A percentile compares a stretch with the other conserved stretches of the same genome.
phyloP scores from a whole-genome alignment of 352 stramenopile species.

The Plasmopara halstedii region DNA sequence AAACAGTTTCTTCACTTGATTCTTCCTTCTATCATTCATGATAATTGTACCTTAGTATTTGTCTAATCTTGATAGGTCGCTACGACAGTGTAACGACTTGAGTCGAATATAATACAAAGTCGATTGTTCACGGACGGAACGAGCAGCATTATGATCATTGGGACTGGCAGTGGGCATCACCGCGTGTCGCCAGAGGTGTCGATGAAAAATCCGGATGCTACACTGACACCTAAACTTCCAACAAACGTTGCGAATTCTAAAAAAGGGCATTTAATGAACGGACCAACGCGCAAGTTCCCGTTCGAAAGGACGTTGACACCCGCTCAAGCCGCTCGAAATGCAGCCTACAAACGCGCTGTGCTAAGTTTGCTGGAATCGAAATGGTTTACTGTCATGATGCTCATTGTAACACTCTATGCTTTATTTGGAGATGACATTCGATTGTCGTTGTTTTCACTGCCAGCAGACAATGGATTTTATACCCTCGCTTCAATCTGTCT shows the following conservation, averaged over 20 bases:
- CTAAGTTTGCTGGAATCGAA: slow-evolving; percentile 62
- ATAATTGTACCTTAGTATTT: too few species aligned
- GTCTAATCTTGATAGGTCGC: slow-evolving; percentile 6
- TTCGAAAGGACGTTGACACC: slow-evolving; percentile 10
- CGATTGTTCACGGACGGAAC: neutral
- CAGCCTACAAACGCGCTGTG: slow-evolving; percentile 31
- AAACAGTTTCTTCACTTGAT: too few species aligned
- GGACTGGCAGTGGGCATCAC: slow-evolving; percentile 28
- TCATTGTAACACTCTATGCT: slow-evolving; percentile 87
- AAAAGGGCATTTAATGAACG: slow-evolving; percentile 8
- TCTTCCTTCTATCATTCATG: neutral
- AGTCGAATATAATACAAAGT: neutral
- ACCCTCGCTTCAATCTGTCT: slow-evolving; percentile 82
- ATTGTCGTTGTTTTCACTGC: slow-evolving; percentile 60
- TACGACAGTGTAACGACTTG: slow-evolving; percentile 9
- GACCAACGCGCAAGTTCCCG: slow-evolving; percentile 8
- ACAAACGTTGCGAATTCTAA: slow-evolving; percentile 32
- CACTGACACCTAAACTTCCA: slow-evolving; percentile 54
- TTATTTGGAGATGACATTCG: slow-evolving; percentile 90
- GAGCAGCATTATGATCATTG: slow-evolving; percentile 9
- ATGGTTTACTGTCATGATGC: slow-evolving; percentile 77
- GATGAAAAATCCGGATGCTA: slow-evolving; percentile 49
- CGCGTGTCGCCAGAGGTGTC: slow-evolving; percentile 69
- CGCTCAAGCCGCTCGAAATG: slow-evolving; percentile 35
- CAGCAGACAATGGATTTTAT: slow-evolving; percentile 78